A percentile compares a stretch with the other conserved stretches of the same genome.
Conservation (phyloP, 2,329 filamentous ascomycete genomes). For the Trichoderma aggressivum region DNA sequence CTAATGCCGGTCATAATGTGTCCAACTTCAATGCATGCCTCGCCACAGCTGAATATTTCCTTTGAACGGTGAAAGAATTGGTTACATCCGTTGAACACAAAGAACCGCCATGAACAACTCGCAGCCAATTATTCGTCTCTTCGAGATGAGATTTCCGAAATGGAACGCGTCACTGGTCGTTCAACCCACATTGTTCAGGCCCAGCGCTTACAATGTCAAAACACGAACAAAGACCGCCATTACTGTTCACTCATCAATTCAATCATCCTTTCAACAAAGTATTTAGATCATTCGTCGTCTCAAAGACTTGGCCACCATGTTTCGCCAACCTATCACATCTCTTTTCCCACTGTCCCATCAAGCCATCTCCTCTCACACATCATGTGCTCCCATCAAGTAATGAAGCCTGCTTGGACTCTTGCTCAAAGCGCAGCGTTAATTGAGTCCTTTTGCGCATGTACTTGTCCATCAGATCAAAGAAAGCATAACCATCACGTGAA, state of each 20-base stretch:
- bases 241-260: background rate
- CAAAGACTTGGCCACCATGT: background rate
- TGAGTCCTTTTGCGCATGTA: background rate
- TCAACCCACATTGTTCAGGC: background rate
- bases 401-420: background rate
- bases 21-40: no score
- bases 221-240: background rate
- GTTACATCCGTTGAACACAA: no score
- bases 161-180: background rate
- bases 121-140: no score
- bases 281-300: background rate
- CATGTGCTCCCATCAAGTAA: background rate
- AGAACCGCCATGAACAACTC: no score
- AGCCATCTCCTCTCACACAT: background rate
- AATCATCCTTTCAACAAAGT: background rate
- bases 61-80: no score
- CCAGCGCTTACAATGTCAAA: background rate
- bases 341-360: background rate
- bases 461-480: background rate
- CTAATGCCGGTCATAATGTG: no score
- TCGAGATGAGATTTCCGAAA: background rate
- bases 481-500: background rate
- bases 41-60: no score
- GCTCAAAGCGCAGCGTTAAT: background rate
- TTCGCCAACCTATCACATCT: background rate